A percentile compares a stretch with the other conserved stretches of the same genome.
Conservation (phyloP, 108 stramenopile genomes). For the Nitzschia sp. region DNA sequence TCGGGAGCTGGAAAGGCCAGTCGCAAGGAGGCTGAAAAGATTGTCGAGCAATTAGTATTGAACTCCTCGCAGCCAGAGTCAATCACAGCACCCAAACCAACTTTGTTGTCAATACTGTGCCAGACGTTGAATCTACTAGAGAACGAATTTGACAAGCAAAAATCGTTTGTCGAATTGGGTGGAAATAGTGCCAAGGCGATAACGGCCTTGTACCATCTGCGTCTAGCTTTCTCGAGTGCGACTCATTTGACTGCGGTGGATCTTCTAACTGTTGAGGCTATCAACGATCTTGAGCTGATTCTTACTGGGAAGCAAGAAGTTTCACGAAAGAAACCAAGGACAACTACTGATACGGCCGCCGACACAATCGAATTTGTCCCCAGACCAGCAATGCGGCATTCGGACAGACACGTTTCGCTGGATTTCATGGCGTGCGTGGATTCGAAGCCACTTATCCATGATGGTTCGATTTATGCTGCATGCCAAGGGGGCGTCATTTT, state of each 20-base stretch:
- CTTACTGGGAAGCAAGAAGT: neutral
- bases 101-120: conserved; percentile 11
- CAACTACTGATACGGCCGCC: too few species aligned
- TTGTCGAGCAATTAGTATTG: conserved; percentile 13
- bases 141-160: conserved; percentile 3
- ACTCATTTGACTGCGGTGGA: conserved; percentile 8
- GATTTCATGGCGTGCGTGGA: conserved; percentile 40
- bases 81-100: neutral
- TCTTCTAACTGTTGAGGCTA: conserved; percentile 18
- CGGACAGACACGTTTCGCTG: conserved; percentile 21
- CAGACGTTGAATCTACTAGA: conserved; percentile 10
- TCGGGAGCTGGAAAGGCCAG: conserved; percentile 35
- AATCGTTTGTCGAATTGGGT: conserved; percentile 51
- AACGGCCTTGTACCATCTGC: conserved; percentile 28
- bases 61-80: neutral
- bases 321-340: neutral
- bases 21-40: conserved; percentile 11
- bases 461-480: conserved; percentile 19
- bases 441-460: conserved; percentile 27
- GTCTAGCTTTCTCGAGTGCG: neutral
- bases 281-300: conserved; percentile 14
- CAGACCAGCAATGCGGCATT: neutral
- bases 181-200: conserved; percentile 46
- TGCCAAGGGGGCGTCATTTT: conserved; percentile 45
- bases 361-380: neutral